These are phyloP conservation scores for Musa beccarii DNA, from an alignment of 176 grass and related monocot genomes.

Conservation along the genomic window DNA sequence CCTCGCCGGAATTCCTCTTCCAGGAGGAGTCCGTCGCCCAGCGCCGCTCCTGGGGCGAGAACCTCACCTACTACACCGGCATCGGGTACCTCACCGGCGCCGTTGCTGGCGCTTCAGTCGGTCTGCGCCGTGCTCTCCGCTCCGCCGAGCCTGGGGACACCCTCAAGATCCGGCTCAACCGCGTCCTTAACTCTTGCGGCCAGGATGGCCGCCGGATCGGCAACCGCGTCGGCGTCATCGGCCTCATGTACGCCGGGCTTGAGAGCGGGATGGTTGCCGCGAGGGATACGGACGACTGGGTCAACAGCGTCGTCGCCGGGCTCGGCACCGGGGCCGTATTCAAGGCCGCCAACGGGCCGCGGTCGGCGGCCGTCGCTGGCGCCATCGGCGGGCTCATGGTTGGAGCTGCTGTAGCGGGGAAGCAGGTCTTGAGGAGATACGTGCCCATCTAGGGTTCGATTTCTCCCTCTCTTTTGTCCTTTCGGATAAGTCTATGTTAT, in stretches of 20 bases:
- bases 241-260: slow-evolving; percentile 1
- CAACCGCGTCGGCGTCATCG: neutral
- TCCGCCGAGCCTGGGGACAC: slow-evolving; percentile 3
- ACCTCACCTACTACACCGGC: slow-evolving; percentile 15
- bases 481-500: neutral
- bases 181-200: slow-evolving; percentile 5
- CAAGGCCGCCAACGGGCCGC: slow-evolving; percentile 1
- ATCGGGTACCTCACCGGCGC: slow-evolving; percentile 3
- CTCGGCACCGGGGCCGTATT: slow-evolving; percentile 1
- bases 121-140: neutral
- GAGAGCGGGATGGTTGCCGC: neutral
- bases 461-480: neutral
- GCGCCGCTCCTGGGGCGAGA: slow-evolving; percentile 15
- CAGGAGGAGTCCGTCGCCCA: slow-evolving; percentile 1
- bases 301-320: slow-evolving; percentile 8
- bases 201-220: slow-evolving; percentile 11
- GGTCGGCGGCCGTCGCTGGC: slow-evolving; percentile 2
- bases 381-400: slow-evolving; percentile 4
- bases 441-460: slow-evolving; percentile 4
- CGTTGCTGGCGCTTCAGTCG: neutral
- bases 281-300: slow-evolving; percentile 7
- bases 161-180: slow-evolving; percentile 6
- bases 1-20: slow-evolving; percentile 12
- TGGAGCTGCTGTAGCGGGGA: slow-evolving; percentile 4
- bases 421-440: slow-evolving; percentile 6